Evolutionary conservation across 352 stramenopile species (phyloP).

Genomic region (Globisporangium acanthophoron): DNA sequence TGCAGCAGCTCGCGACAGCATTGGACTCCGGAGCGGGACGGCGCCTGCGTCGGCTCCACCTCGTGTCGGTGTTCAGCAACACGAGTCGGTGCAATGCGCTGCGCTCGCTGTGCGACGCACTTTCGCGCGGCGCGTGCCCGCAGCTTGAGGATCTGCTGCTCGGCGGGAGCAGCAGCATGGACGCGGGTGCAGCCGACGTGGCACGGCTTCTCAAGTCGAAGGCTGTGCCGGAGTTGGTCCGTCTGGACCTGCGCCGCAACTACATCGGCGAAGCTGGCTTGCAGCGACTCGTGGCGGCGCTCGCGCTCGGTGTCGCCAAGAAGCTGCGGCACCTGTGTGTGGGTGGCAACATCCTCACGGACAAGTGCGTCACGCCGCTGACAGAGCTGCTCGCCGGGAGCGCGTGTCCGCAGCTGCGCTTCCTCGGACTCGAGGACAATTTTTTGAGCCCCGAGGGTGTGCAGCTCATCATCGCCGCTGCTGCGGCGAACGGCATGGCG

Average conservation of each 20-base stretch:
- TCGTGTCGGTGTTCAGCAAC: slow-evolving; percentile 68
- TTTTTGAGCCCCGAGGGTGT: slow-evolving; percentile 63
- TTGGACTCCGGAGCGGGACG: slow-evolving; percentile 29
- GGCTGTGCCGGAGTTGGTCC: slow-evolving; percentile 26
- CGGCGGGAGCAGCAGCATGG: slow-evolving; percentile 56
- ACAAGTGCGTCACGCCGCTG: slow-evolving; percentile 62
- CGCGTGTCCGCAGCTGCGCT: slow-evolving; percentile 47
- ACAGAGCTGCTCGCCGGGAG: slow-evolving; percentile 28
- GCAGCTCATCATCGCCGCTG: slow-evolving; percentile 53
- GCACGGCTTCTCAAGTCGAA: slow-evolving; percentile 31
- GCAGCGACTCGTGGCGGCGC: slow-evolving; percentile 26
- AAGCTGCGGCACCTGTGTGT: slow-evolving; percentile 68
- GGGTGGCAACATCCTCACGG: slow-evolving; percentile 76
- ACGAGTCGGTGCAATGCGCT: slow-evolving; percentile 49
- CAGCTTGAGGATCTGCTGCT: slow-evolving; percentile 51
- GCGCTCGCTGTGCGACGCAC: slow-evolving; percentile 29
- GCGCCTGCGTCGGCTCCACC: slow-evolving; percentile 42
- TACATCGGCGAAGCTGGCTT: slow-evolving; percentile 66
- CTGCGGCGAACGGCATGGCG: slow-evolving; percentile 33
- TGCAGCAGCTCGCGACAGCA: slow-evolving; percentile 34
- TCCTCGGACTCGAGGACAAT: slow-evolving; percentile 79
- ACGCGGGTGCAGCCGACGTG: slow-evolving; percentile 43
- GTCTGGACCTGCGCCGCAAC: slow-evolving; percentile 62
- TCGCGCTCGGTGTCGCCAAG: slow-evolving; percentile 15
- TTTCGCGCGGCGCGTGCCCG: slow-evolving; percentile 40